These are phyloP conservation scores for Colletotrichum phormii DNA, from an alignment of 2,329 filamentous ascomycete species.

Conservation along the genomic window DNA sequence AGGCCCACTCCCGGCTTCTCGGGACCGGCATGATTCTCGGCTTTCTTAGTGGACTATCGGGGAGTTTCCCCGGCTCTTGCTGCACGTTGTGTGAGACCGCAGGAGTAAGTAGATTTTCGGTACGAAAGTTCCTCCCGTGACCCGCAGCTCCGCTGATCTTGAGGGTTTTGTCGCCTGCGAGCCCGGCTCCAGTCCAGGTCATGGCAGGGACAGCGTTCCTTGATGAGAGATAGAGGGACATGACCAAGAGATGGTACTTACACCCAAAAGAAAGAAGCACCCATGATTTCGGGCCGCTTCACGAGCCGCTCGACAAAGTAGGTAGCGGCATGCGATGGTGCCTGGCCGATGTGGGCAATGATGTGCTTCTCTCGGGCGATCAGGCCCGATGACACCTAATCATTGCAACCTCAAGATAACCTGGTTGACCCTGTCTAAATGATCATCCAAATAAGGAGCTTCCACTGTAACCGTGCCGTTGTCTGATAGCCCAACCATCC, in stretches of 20 bases:
- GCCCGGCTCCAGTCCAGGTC: not conserved
- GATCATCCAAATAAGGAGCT: not conserved
- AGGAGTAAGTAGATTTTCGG: not conserved
- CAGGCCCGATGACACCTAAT: not conserved
- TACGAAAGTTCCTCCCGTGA: constrained; percentile 4
- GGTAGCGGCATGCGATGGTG: not conserved
- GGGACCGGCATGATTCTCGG: not conserved
- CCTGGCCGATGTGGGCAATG: not conserved
- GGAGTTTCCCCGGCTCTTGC: constrained; percentile 13
- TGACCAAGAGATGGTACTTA: not conserved
- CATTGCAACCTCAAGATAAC: not conserved
- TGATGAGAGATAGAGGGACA: not conserved
- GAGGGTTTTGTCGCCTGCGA: not conserved
- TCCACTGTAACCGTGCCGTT: not conserved
- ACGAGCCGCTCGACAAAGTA: not conserved
- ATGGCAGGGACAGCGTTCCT: not conserved
- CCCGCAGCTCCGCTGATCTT: constrained; percentile 19
- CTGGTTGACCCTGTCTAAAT: not conserved
- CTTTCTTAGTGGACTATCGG: not conserved
- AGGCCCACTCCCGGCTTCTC: not conserved
- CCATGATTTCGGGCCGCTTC: not conserved
- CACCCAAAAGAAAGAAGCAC: not conserved
- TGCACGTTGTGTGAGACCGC: constrained; percentile 2
- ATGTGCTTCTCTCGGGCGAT: not conserved
- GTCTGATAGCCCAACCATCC: not conserved